Evolutionary conservation across 1,284 basidiomycete species (phyloP).

Genomic region (Cutaneotrichosporon sp.): DNA sequence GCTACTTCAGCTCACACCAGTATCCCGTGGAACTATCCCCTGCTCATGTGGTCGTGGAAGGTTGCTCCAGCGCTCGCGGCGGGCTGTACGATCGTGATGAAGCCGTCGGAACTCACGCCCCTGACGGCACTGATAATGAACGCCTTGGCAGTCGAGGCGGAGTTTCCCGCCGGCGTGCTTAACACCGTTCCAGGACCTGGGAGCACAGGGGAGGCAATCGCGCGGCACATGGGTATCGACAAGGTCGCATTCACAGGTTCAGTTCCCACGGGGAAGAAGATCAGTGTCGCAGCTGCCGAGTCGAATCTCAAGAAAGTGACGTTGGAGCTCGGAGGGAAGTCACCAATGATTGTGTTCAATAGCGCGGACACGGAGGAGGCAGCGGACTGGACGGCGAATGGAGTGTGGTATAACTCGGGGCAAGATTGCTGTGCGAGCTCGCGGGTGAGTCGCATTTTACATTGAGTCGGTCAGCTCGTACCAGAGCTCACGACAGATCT

Average conservation of each 20-base stretch:
- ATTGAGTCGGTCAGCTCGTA: too few relatives aligned
- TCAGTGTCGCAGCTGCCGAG: slow-evolving; percentile 76
- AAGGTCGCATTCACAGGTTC: slow-evolving; percentile 60
- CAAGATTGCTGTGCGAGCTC: slow-evolving; percentile 57
- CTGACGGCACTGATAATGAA: slow-evolving; percentile 70
- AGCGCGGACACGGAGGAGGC: slow-evolving; percentile 65
- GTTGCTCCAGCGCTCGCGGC: slow-evolving; percentile 82
- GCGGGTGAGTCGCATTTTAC: slow-evolving; percentile 53
- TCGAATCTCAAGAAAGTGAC: slow-evolving; percentile 72
- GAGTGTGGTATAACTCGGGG: slow-evolving; percentile 39
- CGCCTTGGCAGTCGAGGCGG: slow-evolving; percentile 46
- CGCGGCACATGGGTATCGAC: slow-evolving; percentile 71
- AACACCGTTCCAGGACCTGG: slow-evolving; percentile 84
- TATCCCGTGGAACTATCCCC: slow-evolving; percentile 88
- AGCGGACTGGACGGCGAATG: slow-evolving; percentile 51
- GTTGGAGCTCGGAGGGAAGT: slow-evolving; percentile 56
- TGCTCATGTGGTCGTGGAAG: slow-evolving; percentile 91
- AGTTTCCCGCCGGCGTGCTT: slow-evolving; percentile 88
- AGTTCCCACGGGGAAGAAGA: slow-evolving; percentile 74
- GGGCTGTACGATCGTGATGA: slow-evolving; percentile 44
- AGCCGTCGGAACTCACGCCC: slow-evolving; percentile 87
- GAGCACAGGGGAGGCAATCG: slow-evolving; percentile 76
- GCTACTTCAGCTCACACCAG: slow-evolving; percentile 46
- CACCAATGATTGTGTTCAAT: slow-evolving; percentile 51
- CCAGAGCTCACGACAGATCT: slow-evolving; percentile 50